Conservation (phyloP, 2,329 filamentous ascomycete species). For the Colletotrichum orchidophilum region DNA sequence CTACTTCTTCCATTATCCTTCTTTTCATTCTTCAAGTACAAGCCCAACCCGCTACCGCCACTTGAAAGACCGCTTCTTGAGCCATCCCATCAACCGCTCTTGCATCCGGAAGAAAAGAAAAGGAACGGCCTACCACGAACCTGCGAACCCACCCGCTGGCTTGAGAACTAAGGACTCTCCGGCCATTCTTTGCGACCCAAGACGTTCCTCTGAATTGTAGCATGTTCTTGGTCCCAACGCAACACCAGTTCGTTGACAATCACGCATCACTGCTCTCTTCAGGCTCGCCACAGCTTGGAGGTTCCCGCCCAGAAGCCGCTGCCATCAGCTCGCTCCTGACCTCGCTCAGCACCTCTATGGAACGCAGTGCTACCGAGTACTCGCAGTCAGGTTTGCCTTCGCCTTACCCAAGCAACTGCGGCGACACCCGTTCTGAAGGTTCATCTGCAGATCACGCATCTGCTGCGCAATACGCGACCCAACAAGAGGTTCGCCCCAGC, state of each 20-base stretch:
- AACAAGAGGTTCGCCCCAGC: constrained; percentile 78
- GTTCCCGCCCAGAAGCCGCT: constrained; percentile 39
- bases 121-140: constrained; percentile 22
- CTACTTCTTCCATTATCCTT: constrained; percentile 29
- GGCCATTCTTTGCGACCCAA: constrained; percentile 29
- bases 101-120: constrained; percentile 10
- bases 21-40: constrained; percentile 34
- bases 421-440: constrained; percentile 83
- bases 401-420: constrained; percentile 73
- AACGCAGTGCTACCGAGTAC: constrained; percentile 76
- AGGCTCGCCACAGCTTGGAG: constrained; percentile 40
- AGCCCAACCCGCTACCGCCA: constrained; percentile 26
- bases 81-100: constrained; percentile 14
- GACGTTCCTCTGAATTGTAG: constrained; percentile 43
- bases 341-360: constrained; percentile 56
- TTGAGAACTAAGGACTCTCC: constrained; percentile 44
- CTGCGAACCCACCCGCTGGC: constrained; percentile 37
- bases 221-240: constrained; percentile 45
- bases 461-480: constrained; percentile 88
- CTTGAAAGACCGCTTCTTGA: constrained; percentile 26
- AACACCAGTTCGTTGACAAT: constrained; percentile 43
- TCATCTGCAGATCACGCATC: constrained; percentile 89
- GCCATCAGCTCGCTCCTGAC: constrained; percentile 42
- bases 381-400: constrained; percentile 89
- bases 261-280: constrained; percentile 41